phyloP scores from a whole-genome alignment of 2,329 filamentous ascomycete species.

The Setomelanomma holmii region DNA sequence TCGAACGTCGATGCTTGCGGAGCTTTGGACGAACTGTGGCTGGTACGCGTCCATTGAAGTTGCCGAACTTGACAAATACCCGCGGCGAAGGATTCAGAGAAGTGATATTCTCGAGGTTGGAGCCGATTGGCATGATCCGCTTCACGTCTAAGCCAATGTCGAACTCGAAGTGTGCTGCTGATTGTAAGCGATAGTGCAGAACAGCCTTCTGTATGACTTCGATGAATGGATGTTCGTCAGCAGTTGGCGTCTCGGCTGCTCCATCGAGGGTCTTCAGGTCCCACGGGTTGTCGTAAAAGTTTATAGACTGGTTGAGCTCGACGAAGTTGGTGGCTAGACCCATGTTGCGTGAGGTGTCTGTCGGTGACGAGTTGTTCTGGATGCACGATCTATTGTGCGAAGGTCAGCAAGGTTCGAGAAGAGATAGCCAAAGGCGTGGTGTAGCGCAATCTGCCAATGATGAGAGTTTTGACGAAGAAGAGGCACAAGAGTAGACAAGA shows the following conservation, averaged over 20 bases:
- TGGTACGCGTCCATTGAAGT: background rate
- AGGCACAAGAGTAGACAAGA: too few species aligned
- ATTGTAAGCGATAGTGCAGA: slow-evolving; percentile 12
- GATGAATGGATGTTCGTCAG: slow-evolving; percentile 12
- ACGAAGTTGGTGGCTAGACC: too few species aligned
- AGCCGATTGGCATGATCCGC: background rate
- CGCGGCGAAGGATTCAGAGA: background rate
- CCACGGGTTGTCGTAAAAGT: background rate
- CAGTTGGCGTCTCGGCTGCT: background rate
- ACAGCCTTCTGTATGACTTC: slow-evolving; percentile 7
- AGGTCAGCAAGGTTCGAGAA: too few species aligned
- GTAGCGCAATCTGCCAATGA: too few species aligned
- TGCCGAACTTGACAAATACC: slow-evolving; percentile 14
- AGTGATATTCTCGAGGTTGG: background rate
- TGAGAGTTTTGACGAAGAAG: too few species aligned
- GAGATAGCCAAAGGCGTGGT: too few species aligned
- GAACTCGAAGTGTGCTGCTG: slow-evolving; percentile 8
- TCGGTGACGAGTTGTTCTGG: too few species aligned
- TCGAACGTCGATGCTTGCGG: background rate
- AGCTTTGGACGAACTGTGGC: slow-evolving; percentile 1
- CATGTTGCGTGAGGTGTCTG: too few species aligned
- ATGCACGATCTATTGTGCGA: too few species aligned
- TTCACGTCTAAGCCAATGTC: background rate
- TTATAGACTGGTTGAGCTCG: background rate
- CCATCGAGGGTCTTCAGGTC: background rate